phyloP scores from a whole-genome alignment of 179 eudicot species.

The Heliamphora pulchella region DNA sequence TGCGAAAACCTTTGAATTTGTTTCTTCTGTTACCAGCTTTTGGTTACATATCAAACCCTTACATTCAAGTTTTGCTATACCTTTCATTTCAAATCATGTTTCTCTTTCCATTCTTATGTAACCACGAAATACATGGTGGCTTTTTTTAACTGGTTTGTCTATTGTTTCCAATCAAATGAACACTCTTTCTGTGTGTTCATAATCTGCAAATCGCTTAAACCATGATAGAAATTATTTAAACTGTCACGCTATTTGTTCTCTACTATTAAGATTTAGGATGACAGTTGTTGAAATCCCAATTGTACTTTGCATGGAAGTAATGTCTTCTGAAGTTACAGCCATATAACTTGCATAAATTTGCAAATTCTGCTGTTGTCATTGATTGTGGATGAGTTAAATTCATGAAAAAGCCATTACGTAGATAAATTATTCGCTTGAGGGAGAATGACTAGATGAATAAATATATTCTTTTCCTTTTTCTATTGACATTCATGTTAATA shows the following conservation, averaged over 20 bases:
- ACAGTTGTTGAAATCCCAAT: neutral
- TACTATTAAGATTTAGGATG: neutral
- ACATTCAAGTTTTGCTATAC: neutral
- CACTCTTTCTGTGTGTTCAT: neutral
- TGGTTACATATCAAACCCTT: too few relatives aligned
- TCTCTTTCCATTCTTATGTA: neutral
- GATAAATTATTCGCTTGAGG: neutral
- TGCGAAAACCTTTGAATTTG: too few relatives aligned
- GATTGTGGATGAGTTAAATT: neutral
- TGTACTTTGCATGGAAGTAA: too few relatives aligned
- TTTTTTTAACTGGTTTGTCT: neutral
- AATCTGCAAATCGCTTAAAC: too few relatives aligned
- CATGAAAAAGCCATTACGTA: neutral
- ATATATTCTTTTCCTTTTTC: neutral
- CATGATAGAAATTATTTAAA: neutral
- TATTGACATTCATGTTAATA: conserved; percentile 14
- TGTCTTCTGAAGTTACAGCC: neutral
- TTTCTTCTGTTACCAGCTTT: too few relatives aligned
- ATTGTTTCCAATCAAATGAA: neutral
- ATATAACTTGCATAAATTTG: neutral
- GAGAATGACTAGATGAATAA: neutral
- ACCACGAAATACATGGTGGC: neutral
- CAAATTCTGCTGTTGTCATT: conserved; percentile 4
- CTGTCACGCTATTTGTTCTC: neutral
- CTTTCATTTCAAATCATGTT: neutral